Conservation (phyloP, 163 green algal species). For the Volvox carteri region DNA sequence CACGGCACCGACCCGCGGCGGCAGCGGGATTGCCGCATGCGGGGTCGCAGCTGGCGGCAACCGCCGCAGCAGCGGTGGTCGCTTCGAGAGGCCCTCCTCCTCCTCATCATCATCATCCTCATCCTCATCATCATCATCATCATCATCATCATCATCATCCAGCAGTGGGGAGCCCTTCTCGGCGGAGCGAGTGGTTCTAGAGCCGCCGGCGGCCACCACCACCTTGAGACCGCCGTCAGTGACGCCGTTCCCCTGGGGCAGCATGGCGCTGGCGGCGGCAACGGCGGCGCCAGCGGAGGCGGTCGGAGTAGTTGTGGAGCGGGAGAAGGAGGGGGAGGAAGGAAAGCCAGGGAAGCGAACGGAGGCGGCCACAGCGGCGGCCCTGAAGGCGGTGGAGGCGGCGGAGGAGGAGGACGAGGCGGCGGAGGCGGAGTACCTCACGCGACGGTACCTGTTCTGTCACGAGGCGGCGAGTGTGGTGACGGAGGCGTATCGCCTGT, state of each 20-base stretch:
- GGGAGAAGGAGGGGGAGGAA: no score
- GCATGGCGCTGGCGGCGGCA: background rate
- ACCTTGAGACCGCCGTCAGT: no score
- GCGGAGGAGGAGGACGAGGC: background rate
- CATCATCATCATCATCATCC: no score
- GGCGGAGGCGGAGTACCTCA: conserved; percentile 33
- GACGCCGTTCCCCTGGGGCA: no score
- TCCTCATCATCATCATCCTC: no score
- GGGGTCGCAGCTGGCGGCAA: background rate
- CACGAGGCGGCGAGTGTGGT: conserved; percentile 26
- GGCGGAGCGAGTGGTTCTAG: background rate
- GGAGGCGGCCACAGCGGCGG: no score
- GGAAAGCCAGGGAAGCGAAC: no score
- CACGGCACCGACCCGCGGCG: background rate
- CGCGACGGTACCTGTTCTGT: conserved; percentile 22
- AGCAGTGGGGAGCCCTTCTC: background rate
- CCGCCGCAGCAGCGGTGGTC: background rate
- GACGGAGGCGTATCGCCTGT: conserved; percentile 37
- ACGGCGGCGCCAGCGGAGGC: background rate
- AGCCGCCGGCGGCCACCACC: no score
- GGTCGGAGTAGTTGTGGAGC: background rate
- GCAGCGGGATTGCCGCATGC: background rate
- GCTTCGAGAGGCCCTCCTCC: no score
- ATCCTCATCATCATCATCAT: no score
- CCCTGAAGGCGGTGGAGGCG: background rate